These are phyloP conservation scores for Pyricularia pennisetigena DNA, from an alignment of 2,329 filamentous ascomycete species.

Conservation along the genomic window DNA sequence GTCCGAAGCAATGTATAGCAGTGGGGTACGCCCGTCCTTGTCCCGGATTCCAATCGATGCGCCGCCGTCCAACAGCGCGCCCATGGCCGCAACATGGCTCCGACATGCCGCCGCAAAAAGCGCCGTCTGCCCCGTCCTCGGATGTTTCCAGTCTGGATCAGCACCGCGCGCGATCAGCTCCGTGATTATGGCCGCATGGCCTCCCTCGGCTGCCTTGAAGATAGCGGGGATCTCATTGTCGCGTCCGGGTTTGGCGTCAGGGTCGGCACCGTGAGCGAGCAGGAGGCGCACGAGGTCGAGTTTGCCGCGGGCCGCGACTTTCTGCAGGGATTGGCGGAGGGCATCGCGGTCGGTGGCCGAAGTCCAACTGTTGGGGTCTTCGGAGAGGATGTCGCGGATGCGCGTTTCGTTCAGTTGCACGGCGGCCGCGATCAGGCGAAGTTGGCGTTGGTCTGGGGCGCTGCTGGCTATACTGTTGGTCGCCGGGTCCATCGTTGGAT, in stretches of 20 bases:
- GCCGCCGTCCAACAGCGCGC: slow-evolving; percentile 19
- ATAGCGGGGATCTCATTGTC: slow-evolving; percentile 25
- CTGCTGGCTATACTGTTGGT: slow-evolving; percentile 24
- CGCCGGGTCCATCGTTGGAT: neutral
- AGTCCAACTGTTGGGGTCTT: slow-evolving; percentile 22
- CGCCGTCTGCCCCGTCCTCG: slow-evolving; percentile 22
- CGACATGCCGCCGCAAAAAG: slow-evolving; percentile 24
- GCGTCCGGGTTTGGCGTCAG: slow-evolving; percentile 18
- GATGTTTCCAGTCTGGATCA: slow-evolving; percentile 19
- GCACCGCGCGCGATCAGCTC: slow-evolving; percentile 23
- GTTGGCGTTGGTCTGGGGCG: slow-evolving; percentile 24
- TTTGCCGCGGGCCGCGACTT: slow-evolving; percentile 24
- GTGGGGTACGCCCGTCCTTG: slow-evolving; percentile 23
- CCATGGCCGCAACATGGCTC: slow-evolving; percentile 22
- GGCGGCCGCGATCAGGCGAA: slow-evolving; percentile 24
- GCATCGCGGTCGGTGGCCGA: slow-evolving; percentile 22
- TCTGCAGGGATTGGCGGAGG: slow-evolving; percentile 26
- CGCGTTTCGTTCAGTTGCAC: slow-evolving; percentile 25
- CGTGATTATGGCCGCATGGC: slow-evolving; percentile 21
- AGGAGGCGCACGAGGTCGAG: slow-evolving; percentile 24
- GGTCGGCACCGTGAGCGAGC: slow-evolving; percentile 25
- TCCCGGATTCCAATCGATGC: slow-evolving; percentile 21
- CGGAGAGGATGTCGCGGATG: slow-evolving; percentile 24
- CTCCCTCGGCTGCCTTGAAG: slow-evolving; percentile 26
- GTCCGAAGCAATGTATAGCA: slow-evolving; percentile 25